Evolutionary conservation across 2,329 filamentous ascomycete genomes (phyloP).

Genomic region (Trichoderma sp.): DNA sequence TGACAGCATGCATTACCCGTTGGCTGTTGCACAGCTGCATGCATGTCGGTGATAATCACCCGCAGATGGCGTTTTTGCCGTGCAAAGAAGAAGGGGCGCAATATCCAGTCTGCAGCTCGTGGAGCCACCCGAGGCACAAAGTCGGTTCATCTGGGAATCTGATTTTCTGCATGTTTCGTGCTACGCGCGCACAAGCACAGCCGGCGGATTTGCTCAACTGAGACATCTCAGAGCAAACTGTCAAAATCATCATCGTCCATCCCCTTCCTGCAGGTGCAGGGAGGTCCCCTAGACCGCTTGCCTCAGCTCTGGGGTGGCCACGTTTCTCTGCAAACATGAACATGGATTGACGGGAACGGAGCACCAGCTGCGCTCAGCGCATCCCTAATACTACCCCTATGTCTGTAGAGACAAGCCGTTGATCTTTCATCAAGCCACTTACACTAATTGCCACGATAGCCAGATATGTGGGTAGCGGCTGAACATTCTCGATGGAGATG

Average conservation of each 20-base stretch:
- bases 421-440: neutral
- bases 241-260: neutral
- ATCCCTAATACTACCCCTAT: neutral
- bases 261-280: neutral
- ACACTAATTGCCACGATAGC: neutral
- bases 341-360: neutral
- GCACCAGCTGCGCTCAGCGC: constrained; percentile 5
- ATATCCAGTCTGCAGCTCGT: neutral
- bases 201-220: neutral
- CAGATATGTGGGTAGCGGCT: neutral
- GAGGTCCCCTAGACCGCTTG: neutral
- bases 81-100: neutral
- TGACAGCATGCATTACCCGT: neutral
- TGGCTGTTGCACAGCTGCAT: neutral
- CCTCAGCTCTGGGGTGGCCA: constrained; percentile 11
- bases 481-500: neutral
- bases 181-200: neutral
- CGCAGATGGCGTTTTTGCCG: neutral
- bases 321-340: neutral
- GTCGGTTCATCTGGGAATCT: neutral
- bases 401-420: neutral
- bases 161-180: neutral
- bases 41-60: neutral
- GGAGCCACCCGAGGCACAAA: neutral
- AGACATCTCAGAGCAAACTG: constrained; percentile 6